phyloP scores from a whole-genome alignment of 441 rosid species.

The Adansonia madagascariensis region DNA sequence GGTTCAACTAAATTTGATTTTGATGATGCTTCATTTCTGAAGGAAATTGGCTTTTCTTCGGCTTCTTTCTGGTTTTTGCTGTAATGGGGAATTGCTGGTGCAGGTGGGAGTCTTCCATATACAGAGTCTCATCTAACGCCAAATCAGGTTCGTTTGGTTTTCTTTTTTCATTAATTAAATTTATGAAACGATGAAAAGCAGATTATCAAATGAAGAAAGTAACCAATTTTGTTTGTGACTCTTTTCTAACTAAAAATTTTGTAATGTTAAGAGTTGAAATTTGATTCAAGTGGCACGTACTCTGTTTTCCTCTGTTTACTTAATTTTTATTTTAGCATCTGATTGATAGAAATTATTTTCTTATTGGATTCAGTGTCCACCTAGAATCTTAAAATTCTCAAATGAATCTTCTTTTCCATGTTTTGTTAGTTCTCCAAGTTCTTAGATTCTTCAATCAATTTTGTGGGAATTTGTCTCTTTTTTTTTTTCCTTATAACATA shows the following conservation, averaged over 20 bases:
- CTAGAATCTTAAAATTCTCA: background rate
- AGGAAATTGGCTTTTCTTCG: constrained; percentile 20
- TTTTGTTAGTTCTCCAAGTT: background rate
- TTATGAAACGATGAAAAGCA: background rate
- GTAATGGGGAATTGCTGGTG: constrained; percentile 82
- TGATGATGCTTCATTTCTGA: constrained; percentile 29
- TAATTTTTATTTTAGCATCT: background rate
- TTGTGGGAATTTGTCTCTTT: background rate
- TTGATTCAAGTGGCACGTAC: background rate
- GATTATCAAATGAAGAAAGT: background rate
- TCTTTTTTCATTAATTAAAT: constrained; percentile 1
- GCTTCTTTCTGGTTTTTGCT: constrained; percentile 22
- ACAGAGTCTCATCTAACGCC: constrained; percentile 69
- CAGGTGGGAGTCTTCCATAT: constrained; percentile 65
- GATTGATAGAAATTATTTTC: background rate
- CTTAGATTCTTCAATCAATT: background rate
- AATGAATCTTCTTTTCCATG: constrained; percentile 17
- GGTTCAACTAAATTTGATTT: constrained; percentile 2
- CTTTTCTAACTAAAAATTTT: background rate
- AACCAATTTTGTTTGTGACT: background rate
- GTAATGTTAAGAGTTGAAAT: background rate
- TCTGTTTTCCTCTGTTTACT: background rate
- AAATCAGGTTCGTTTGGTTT: constrained; percentile 62
- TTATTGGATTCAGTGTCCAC: background rate
- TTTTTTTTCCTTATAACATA: background rate